Conservation (phyloP, 441 rosid genomes). For the Rhodomyrtus psidioides region DNA sequence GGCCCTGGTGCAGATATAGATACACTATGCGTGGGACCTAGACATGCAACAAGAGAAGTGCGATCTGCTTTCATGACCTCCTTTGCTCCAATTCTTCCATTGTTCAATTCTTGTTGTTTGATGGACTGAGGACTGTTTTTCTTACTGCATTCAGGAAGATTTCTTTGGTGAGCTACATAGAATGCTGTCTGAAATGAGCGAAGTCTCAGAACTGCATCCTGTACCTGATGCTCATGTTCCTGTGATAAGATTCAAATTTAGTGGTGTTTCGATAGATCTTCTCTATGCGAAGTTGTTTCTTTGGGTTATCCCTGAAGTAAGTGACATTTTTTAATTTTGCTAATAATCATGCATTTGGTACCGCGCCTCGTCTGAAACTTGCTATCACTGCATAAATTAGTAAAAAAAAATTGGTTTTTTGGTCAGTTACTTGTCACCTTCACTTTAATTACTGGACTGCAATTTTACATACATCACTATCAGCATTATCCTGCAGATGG, state of each 20-base stretch:
- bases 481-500: background rate
- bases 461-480: background rate
- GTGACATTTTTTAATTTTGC: slow-evolving; percentile 10
- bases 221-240: slow-evolving; percentile 99
- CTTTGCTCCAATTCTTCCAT: background rate
- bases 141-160: slow-evolving; percentile 55
- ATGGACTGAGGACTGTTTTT: slow-evolving; percentile 12
- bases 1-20: slow-evolving; percentile 99
- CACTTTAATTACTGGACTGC: background rate
- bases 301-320: slow-evolving; percentile 95
- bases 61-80: slow-evolving; percentile 17
- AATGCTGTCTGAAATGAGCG: slow-evolving; percentile 87
- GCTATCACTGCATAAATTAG: background rate
- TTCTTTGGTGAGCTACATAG: slow-evolving; percentile 79
- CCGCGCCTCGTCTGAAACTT: background rate
- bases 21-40: slow-evolving; percentile 94
- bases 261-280: slow-evolving; percentile 88
- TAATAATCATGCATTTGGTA: background rate
- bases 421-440: background rate
- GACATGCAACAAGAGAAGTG: slow-evolving; percentile 93
- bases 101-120: slow-evolving; percentile 3
- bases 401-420: background rate
- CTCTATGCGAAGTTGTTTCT: slow-evolving; percentile 88
- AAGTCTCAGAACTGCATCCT: slow-evolving; percentile 92
- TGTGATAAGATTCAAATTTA: slow-evolving; percentile 79